These are phyloP conservation scores for Sphaerosporella brunnea DNA, from an alignment of 495 filamentous ascomycete genomes.

Conservation along the genomic window DNA sequence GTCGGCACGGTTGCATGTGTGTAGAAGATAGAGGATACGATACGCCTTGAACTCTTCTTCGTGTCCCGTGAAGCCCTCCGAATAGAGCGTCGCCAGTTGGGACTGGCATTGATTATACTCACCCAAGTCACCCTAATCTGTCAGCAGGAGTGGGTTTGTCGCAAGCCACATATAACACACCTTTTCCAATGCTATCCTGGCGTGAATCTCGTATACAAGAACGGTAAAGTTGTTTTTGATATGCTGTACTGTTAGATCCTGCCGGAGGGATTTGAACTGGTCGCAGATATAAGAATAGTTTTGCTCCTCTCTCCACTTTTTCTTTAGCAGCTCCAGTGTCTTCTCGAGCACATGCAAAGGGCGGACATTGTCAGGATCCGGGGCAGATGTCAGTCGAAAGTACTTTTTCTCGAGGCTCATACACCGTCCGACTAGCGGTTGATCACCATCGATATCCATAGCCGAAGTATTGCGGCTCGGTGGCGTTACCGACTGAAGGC, in stretches of 20 bases:
- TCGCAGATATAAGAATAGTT: conserved; percentile 97
- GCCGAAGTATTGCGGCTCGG: not conserved
- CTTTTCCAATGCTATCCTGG: conserved; percentile 91
- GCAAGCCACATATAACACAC: conserved; percentile 12
- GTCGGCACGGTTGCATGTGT: conserved; percentile 93
- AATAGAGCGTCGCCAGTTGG: conserved; percentile 80
- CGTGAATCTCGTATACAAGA: conserved; percentile 91
- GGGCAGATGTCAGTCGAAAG: conserved; percentile 77
- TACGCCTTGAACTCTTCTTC: conserved; percentile 95
- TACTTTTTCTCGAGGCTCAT: conserved; percentile 82
- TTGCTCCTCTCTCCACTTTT: conserved; percentile 81
- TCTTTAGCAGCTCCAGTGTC: conserved; percentile 73
- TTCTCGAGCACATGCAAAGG: conserved; percentile 64
- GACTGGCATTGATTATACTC: conserved; percentile 99
- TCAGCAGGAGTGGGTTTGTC: too few relatives aligned
- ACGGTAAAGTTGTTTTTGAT: conserved; percentile 93
- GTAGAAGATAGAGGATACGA: conserved; percentile 99
- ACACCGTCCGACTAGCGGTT: conserved; percentile 68
- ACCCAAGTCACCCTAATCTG: conserved; percentile 89
- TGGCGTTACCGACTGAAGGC: conserved; percentile 30
- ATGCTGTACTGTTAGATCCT: conserved; percentile 94
- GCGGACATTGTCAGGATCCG: conserved; percentile 70
- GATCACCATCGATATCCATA: conserved; percentile 38
- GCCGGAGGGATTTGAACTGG: conserved; percentile 95
- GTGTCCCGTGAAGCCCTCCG: conserved; percentile 60